phyloP scores from a whole-genome alignment of 495 filamentous ascomycete genomes.

The Pyronema domesticum region DNA sequence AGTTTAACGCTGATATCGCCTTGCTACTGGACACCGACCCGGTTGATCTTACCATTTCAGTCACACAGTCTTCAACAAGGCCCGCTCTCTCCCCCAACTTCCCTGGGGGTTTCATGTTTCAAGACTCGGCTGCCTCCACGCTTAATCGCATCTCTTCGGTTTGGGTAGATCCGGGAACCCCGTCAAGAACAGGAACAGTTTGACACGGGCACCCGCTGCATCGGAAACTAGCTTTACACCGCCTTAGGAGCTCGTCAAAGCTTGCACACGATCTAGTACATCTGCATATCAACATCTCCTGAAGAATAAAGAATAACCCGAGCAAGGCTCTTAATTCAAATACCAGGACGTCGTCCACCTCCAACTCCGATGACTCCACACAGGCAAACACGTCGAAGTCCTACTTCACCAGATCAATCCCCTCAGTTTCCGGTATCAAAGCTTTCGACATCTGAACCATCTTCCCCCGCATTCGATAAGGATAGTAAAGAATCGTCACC shows the following conservation, averaged over 20 bases:
- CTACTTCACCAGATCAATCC: neutral
- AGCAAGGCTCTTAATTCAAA: neutral
- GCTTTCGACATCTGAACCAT: neutral
- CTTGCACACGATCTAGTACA: neutral
- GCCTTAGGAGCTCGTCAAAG: neutral
- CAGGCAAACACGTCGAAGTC: neutral
- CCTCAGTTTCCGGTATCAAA: neutral
- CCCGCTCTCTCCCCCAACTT: neutral
- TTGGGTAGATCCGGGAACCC: neutral
- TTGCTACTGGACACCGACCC: neutral
- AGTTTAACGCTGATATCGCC: neutral
- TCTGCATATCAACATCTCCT: neutral
- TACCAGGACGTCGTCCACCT: slow-evolving; percentile 1
- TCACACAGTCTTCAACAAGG: neutral
- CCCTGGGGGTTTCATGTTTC: neutral
- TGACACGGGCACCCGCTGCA: neutral
- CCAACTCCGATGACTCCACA: neutral
- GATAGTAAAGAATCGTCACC: neutral
- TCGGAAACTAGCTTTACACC: neutral
- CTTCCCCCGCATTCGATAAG: neutral
- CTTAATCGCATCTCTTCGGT: slow-evolving; percentile 1
- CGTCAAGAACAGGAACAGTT: neutral
- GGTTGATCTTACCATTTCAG: slow-evolving; percentile 1
- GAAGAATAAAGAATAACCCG: neutral
- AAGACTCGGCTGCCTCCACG: slow-evolving; percentile 2